Conservation (phyloP, 2,329 filamentous ascomycete species). For the Zymoseptoria ardabiliae region DNA sequence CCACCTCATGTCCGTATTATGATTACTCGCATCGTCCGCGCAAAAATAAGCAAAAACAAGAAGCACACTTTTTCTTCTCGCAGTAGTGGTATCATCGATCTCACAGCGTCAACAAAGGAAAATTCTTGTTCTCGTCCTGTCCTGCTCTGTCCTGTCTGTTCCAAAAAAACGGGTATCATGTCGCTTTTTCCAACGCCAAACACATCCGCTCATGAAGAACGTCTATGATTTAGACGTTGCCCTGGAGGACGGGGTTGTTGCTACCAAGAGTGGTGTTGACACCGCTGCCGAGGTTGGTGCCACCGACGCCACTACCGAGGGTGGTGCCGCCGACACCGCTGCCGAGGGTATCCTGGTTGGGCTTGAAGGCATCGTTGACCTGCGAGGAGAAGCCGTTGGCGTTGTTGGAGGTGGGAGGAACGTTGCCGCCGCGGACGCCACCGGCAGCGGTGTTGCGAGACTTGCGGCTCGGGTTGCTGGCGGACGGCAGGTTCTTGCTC, state of each 20-base stretch:
- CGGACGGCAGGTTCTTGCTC: constrained; percentile 61
- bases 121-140: constrained; percentile 5
- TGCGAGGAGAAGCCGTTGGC: constrained; percentile 35
- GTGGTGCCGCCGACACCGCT: constrained; percentile 30
- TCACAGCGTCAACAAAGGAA: constrained; percentile 4
- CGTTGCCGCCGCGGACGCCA: constrained; percentile 8
- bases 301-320: constrained; percentile 26
- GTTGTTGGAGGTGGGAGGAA: constrained; percentile 6
- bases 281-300: constrained; percentile 8
- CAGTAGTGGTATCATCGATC: constrained; percentile 24
- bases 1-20: background rate
- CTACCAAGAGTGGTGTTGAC: constrained; percentile 33
- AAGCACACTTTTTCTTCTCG: constrained; percentile 5
- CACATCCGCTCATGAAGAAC: background rate
- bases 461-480: constrained; percentile 51
- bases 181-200: background rate
- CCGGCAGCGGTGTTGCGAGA: constrained; percentile 42
- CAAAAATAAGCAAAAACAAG: background rate
- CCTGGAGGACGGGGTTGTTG: constrained; percentile 39
- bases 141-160: constrained; percentile 17
- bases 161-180: constrained; percentile 2
- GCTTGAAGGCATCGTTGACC: constrained; percentile 26
- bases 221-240: constrained; percentile 25
- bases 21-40: background rate
- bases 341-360: constrained; percentile 9